These are phyloP conservation scores for Pseudopyrenochaeta lycopersici DNA, from an alignment of 2,329 filamentous ascomycete genomes.

Conservation along the genomic window DNA sequence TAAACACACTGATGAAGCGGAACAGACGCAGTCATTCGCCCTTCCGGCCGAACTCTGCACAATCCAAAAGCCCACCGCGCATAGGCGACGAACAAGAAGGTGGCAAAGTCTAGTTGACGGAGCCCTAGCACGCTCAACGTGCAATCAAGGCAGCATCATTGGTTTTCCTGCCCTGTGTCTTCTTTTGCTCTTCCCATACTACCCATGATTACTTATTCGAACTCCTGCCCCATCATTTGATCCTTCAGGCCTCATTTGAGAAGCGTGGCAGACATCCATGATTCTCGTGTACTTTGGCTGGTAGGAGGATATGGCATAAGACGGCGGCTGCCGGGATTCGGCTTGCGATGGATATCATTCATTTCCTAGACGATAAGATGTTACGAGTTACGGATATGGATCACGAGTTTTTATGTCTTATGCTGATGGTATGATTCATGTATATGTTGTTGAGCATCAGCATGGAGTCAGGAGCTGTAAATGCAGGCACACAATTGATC, in stretches of 20 bases:
- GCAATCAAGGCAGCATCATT: neutral
- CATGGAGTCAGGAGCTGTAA: neutral
- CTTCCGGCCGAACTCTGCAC: slow-evolving; percentile 38
- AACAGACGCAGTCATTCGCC: slow-evolving; percentile 46
- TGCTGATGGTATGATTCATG: neutral
- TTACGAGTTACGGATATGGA: no score
- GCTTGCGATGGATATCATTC: neutral
- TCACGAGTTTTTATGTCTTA: neutral
- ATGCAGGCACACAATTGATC: no score
- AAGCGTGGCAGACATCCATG: neutral
- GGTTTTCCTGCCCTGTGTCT: no score
- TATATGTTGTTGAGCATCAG: neutral
- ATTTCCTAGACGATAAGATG: no score
- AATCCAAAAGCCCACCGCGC: slow-evolving; percentile 48
- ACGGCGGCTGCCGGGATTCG: neutral
- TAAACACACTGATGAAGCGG: neutral
- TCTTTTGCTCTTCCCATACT: neutral
- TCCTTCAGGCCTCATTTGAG: neutral
- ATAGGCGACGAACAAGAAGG: slow-evolving; percentile 46
- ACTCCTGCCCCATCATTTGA: neutral
- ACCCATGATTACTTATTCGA: neutral
- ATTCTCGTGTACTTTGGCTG: no score
- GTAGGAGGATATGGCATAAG: no score
- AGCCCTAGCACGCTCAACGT: neutral
- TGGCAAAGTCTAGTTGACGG: slow-evolving; percentile 1